Conservation (phyloP, 495 filamentous ascomycete genomes). For the Saxophila tyrrhenica region DNA sequence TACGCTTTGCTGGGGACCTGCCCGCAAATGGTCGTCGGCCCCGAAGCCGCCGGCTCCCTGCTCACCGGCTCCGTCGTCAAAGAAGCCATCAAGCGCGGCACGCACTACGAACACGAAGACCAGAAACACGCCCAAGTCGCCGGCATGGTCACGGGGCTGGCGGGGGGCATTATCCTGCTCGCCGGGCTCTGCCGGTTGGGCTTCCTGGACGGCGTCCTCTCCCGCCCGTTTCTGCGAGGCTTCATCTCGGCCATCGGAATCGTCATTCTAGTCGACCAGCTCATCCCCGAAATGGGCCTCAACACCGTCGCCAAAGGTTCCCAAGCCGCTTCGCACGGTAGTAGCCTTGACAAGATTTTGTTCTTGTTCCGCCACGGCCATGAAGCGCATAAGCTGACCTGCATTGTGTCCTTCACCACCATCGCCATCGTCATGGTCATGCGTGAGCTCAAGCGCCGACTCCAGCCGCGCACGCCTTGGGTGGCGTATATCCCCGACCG, state of each 20-base stretch:
- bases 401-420: slow-evolving; percentile 60
- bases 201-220: slow-evolving; percentile 89
- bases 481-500: slow-evolving; percentile 90
- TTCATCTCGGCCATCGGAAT: slow-evolving; percentile 96
- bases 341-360: slow-evolving; percentile 68
- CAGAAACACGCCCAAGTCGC: slow-evolving; percentile 66
- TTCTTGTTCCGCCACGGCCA: slow-evolving; percentile 61
- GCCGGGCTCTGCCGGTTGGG: slow-evolving; percentile 79
- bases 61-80: slow-evolving; percentile 80
- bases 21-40: slow-evolving; percentile 87
- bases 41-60: slow-evolving; percentile 86
- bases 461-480: slow-evolving; percentile 68
- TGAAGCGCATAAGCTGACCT: slow-evolving; percentile 61
- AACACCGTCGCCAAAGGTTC: slow-evolving; percentile 43
- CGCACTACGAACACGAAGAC: slow-evolving; percentile 59
- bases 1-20: slow-evolving; percentile 88
- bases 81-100: slow-evolving; percentile 55
- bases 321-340: slow-evolving; percentile 60
- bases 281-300: slow-evolving; percentile 82
- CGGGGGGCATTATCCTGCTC: slow-evolving; percentile 73
- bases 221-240: slow-evolving; percentile 79
- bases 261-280: slow-evolving; percentile 89
- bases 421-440: slow-evolving; percentile 78
- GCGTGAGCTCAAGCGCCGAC: slow-evolving; percentile 66
- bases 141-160: slow-evolving; percentile 78